Base-by-base conservation (phyloP, 2,329 filamentous ascomycete genomes). In the Raffaelea arxii region DNA sequence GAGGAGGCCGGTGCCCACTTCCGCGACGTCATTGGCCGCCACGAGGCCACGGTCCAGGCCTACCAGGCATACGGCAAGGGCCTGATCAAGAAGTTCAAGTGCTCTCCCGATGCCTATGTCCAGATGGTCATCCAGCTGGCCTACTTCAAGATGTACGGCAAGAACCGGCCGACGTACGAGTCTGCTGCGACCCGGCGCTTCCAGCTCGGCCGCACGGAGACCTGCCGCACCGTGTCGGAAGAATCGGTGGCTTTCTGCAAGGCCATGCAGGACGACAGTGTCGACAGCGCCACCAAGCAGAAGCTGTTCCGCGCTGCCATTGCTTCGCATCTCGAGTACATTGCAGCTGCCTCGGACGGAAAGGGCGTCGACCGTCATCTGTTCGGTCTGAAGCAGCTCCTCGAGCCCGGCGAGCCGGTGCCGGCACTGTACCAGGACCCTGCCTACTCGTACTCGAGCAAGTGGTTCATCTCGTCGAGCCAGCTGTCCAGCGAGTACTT, bases 71-170 rank as follows among this genome's bases (percentile, higher is more conserved):
- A 98, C 65, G 92, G 92, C 64, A 98, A 98, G 73, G 89, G 88
- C 23, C 73, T 98, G 51, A 97, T 98, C 75, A 98, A 98, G 81
- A 94, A 95, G 68, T 97, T 98, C 81, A 94, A 89, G 71, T 95
- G 87, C 78, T 94, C 86, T 23, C 92, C 92, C 25, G 94, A 98
- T 59, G 92, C 91, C 25, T 98, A 94, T 65, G 89, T 97, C 37
- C 92, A 98, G 69, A 92, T 98, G 88, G 72, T 96, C 64, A 98
- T 98, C 64, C 92, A 98, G 67, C 80, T 97, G 45, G 92, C 92
- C 35, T 98, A 98, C 75, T 84, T 83, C 77, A 97, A 97, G 71
- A 96, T 98, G 87, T 95, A 94, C 68, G 92, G 92, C 74, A 88
- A 90, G 75, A 96, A 90, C 75, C 79, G 92, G 4, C 92, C 92